Base-by-base conservation (phyloP, 768 basidiomycete species). In the Leccinum sublutescens region DNA sequence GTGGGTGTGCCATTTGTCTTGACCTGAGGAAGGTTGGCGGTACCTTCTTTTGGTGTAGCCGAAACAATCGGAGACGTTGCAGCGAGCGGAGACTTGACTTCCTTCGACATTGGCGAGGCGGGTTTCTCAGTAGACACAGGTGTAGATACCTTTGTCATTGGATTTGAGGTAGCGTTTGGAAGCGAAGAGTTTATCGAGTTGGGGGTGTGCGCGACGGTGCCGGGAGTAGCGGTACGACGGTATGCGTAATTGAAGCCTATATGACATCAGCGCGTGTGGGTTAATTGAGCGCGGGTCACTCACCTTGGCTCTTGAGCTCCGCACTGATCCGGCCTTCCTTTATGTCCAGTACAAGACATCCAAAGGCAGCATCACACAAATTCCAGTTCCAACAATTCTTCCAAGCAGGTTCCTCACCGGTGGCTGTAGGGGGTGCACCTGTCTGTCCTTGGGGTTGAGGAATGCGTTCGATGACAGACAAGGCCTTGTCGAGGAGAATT, bases 371-470 rank as follows among this genome's bases (percentile, higher is more conserved):
- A 66, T 99, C 97, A 63, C 95, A 95, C 47, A 98, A 77, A 68
- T 98, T 96, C 96, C 96, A 97, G 71, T 97, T 94, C 96, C 96
- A 98, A 71, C 93, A 94, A 72, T 97, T 98, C 76, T 98, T 99
- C 97, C 97, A 99, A 0, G 92, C 87, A 3, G 89, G 86, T 66
- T 98, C 95, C 72, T 99, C 96, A 2, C 83, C 82, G 2, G 82
- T 79, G 9, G 81, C 78, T 1, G 82, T 78, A 8, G 81, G 78
- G 0, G 78, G 80, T 5, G 70, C 63, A 19, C 72, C 73, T 4
- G 66, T 68, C 17, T 74, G 71, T 34, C 73, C 72, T 29, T 81
- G 79, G 0, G 79, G 64, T 5, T 81, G 76, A 1, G 95, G 95
- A 6, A 97, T 76, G 50, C 92, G 85, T 65, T 91, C 89, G 34